Base-by-base conservation (phyloP, 306 rosid species). In the Amphicarpaea edgeworthii region DNA sequence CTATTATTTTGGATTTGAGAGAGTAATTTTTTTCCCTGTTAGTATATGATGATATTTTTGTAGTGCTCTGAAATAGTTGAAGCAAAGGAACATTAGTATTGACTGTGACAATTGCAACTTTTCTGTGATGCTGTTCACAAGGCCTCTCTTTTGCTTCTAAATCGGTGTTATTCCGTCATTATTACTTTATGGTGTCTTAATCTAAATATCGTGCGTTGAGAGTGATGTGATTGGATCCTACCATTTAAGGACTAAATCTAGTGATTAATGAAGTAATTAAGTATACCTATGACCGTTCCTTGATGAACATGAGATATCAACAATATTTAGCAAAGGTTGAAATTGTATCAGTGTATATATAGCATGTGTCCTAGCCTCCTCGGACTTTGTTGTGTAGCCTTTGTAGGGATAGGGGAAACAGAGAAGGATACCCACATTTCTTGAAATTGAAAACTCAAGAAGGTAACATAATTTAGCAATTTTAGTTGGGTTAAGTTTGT, bases 261-360 rank as follows among this genome's bases (percentile, higher is more conserved):
- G 46, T 45, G 34, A 30, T 41, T 4, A 67, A 45, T 77, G 60
- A 1, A 10, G 45, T 28, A 14, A 61, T 28, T 28, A n/a, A n/a
- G 30, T 21, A 34, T 62, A 37, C 6, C 21, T 34, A 51, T 20
- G 26, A 12, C 3, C n/a, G 1, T 23, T 12, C 34, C 23, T 53
- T 53, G 58, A 68, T 28, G 19, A 45, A 61, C 69, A 54, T 53
- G 16, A 28, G n/a, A 77, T 41, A 55, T 68, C 3, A 41, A 26
- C 7, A 5, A 38, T 32, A 8, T 24, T 60, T 23, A 3, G 69
- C 11, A 12, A 9, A 24, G 34, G 30, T 21, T 68, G 24, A 7
- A 40, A 54, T 15, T 20, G 40, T 17, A 3, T 70, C 14, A 14
- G 19, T 15, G 32, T 68, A 63, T 38, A 6, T 68, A 63, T 38